Percentiles rank a stretch among this genome's conserved stretches.
phyloP scores from a whole-genome alignment of 163 green algal species.

The Chlamydomonas reinhardtii region DNA sequence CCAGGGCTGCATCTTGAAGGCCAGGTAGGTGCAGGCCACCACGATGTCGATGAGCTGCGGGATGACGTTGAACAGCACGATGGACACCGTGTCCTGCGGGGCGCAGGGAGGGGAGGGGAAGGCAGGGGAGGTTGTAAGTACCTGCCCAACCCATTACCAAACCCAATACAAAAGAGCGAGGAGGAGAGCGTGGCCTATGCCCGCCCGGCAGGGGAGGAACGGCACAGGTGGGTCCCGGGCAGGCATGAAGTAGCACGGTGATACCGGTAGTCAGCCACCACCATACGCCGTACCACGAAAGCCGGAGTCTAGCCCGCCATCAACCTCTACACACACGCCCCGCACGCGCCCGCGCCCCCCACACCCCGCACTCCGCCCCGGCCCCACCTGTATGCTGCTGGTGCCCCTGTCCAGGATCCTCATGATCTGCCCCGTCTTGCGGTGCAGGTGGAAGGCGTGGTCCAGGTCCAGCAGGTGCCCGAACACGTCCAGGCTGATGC shows the following conservation, averaged over 20 bases:
- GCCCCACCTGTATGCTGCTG: constrained; percentile 62
- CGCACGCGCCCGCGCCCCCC: no score
- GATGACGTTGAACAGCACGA: constrained; percentile 83
- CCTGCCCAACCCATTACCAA: no score
- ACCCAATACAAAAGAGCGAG: no score
- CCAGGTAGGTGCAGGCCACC: constrained; percentile 82
- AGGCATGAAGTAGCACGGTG: no score
- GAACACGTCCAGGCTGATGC: constrained; percentile 84
- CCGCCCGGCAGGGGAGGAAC: no score
- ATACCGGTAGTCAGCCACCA: no score
- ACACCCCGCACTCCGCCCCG: background rate
- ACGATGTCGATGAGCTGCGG: constrained; percentile 80
- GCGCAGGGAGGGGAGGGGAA: no score
- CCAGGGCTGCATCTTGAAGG: constrained; percentile 72
- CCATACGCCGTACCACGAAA: no score
- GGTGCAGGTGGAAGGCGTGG: constrained; percentile 87
- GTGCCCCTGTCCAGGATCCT: constrained; percentile 88
- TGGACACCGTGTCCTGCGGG: constrained; percentile 77
- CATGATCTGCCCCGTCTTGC: constrained; percentile 89
- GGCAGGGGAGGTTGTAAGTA: background rate
- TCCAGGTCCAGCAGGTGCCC: constrained; percentile 86
- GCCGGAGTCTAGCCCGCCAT: no score
- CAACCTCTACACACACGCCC: no score
- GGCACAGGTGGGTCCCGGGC: no score
- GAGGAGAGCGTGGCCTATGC: no score